Evolutionary conservation across 371 early-diverging fungal genomes (phyloP).

Genomic region (Mortierella sp.): DNA sequence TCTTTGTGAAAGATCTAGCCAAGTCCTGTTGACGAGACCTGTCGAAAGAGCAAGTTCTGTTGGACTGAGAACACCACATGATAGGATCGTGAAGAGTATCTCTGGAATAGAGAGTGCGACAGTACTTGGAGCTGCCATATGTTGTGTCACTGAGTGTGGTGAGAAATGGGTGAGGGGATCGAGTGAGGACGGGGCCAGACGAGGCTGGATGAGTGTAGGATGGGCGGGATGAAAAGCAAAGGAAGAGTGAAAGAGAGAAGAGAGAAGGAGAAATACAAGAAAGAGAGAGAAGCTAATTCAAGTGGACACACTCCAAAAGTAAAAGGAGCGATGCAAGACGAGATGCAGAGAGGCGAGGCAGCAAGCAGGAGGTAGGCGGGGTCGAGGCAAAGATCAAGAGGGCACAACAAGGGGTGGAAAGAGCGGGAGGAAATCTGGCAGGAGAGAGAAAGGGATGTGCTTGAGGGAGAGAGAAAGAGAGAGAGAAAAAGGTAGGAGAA

Average conservation of each 20-base stretch:
- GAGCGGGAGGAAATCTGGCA: neutral
- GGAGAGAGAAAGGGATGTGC: neutral
- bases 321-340: constrained; percentile 4
- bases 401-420: no score
- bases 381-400: no score
- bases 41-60: constrained; percentile 15
- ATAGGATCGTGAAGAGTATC: constrained; percentile 26
- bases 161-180: neutral
- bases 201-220: neutral
- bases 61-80: constrained; percentile 14
- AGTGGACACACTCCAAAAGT: no score
- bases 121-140: no score
- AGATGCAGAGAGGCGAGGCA: constrained; percentile 12
- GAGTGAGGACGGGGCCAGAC: neutral
- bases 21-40: constrained; percentile 24
- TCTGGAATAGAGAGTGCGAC: constrained; percentile 27
- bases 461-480: neutral
- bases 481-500: neutral
- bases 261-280: neutral
- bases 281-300: neutral
- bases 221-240: neutral
- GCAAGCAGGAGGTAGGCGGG: no score
- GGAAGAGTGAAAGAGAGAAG: neutral
- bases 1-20: constrained; percentile 17
- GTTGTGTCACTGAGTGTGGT: no score